Base-by-base conservation (phyloP, 371 early-diverging fungal genomes). In the Rhizopus arrhizus region DNA sequence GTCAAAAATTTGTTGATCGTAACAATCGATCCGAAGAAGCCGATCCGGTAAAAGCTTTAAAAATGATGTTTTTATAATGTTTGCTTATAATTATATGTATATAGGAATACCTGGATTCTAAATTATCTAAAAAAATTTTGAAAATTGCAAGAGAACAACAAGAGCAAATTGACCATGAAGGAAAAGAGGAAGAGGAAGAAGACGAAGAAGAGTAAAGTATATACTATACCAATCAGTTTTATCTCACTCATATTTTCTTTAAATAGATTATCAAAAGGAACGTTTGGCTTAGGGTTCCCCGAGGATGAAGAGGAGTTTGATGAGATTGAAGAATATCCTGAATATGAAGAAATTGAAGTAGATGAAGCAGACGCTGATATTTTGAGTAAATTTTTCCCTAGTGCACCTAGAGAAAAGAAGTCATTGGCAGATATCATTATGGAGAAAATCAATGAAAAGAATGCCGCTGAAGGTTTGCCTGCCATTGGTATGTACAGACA, bases 371-470 rank as follows among this genome's bases (percentile, higher is more conserved):
- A 92, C 72, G 86, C 86, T 9, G 86, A 82, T 56, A 72, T 93
- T 15, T 79, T 97, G 65, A 89, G 91, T 46, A 92, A 92, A 75
- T 96, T 96, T 69, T 84, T 96, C 80, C 91, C 90, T 11, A 77
- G 81, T 35, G 92, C 92, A 34, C 95, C 95, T 13, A 80, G 72
- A 55, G 85, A 91, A 66, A 89, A 92, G 59, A 83, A 88, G 66
- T 94, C 90, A 29, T 83, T 98, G 53, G 94, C 98, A 4, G 97
- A 98, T 72, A 70, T 96, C 43, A 95, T 98, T 73, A 91, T 95
- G 92, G 89, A 88, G 58, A 96, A 96, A 78, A 94, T 96, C 62
- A 82, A 91, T 58, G 87, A 85, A 57, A 87, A 86, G 69, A 86
- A 90, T 65, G 83, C 79, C 1, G 74, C 59, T 33, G 79, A 67